phyloP scores from a whole-genome alignment of 805 yeast species.

The Hanseniaspora taiwanica region DNA sequence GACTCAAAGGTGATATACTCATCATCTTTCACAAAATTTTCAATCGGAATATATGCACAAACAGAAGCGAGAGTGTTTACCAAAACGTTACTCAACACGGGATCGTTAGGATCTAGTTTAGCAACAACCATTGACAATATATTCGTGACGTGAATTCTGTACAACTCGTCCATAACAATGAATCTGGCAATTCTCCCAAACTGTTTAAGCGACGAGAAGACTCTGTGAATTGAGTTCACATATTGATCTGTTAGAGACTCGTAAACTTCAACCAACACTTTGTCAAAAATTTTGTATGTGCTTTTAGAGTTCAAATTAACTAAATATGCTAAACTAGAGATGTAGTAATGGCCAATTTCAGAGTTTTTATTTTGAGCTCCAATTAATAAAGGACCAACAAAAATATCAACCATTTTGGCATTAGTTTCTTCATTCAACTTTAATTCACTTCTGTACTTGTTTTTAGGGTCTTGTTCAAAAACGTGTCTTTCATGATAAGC shows the following conservation, averaged over 20 bases:
- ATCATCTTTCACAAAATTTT: conserved; percentile 33
- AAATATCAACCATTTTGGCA: conserved; percentile 25
- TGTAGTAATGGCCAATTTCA: conserved; percentile 41
- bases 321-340: conserved; percentile 46
- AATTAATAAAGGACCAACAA: conserved; percentile 39
- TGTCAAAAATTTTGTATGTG: conserved; percentile 33
- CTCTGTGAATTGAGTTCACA: conserved; percentile 67
- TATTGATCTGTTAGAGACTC: conserved; percentile 51
- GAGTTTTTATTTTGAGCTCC: conserved; percentile 72
- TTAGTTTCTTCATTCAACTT: conserved; percentile 24
- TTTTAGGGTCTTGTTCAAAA: conserved; percentile 30
- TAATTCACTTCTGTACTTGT: conserved; percentile 12
- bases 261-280: conserved; percentile 58
- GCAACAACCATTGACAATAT: conserved; percentile 56
- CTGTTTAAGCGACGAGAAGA: conserved; percentile 56
- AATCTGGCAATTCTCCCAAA: conserved; percentile 53
- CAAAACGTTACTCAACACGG: conserved; percentile 55
- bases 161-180: conserved; percentile 49
- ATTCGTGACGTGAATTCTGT: conserved; percentile 67
- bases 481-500: conserved; percentile 46
- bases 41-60: conserved; percentile 60
- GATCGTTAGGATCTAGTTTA: conserved; percentile 83
- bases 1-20: conserved; percentile 30
- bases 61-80: conserved; percentile 57
- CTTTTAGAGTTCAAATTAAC: conserved; percentile 45